Evolutionary conservation across 2,329 filamentous ascomycete species (phyloP), one percentile per base, ranked within the genome.

Genomic region (Pestalotiopsis sp.): DNA sequence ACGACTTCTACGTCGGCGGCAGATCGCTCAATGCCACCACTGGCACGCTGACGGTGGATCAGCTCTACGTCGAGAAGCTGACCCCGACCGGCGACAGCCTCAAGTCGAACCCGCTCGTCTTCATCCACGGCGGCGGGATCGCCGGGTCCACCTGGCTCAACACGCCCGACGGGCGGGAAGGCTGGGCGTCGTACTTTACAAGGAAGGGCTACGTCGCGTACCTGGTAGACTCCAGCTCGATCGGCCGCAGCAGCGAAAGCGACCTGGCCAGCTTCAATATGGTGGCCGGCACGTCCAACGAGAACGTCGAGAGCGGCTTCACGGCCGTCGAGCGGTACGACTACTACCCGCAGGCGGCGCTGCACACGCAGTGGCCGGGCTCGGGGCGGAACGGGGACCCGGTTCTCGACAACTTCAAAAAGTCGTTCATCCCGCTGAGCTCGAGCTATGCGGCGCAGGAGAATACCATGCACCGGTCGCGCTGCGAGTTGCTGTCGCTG

Each of bases 111-210:
- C 36, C 36, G 60, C 13, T 63, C 4, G 60, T 63, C 23, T 63
- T 63, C 14, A 39, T 45, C 31, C 60, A 63, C 31, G 60, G 60
- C 3, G 60, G 60, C 27, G 60, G 60, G 6, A 36, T 64, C 20
- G 41, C 49, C 36, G 66, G 81, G 77, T 82, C 31, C 9, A 60
- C 82, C 65, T 84, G 78, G 78, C 75, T 83, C 41, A 84, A 83
- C 68, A 86, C 82, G 45, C 84, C 84, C 3, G 83, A 86, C 70
- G 80, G 79, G 41, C 76, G 80, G 3, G 68, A 75, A 67, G 84
- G 84, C 57, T 86, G 83, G 84, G 82, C 83, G 1, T 81, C 82
- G 0, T 82, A 80, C 69, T 85, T 84, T 69, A 74, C 85, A n/a
- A 72, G 77, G 7, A 73, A 81, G 56, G 84, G 84, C 25, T 85